Conservation (phyloP, 2,329 filamentous ascomycete genomes). For the Penicillium sp. region DNA sequence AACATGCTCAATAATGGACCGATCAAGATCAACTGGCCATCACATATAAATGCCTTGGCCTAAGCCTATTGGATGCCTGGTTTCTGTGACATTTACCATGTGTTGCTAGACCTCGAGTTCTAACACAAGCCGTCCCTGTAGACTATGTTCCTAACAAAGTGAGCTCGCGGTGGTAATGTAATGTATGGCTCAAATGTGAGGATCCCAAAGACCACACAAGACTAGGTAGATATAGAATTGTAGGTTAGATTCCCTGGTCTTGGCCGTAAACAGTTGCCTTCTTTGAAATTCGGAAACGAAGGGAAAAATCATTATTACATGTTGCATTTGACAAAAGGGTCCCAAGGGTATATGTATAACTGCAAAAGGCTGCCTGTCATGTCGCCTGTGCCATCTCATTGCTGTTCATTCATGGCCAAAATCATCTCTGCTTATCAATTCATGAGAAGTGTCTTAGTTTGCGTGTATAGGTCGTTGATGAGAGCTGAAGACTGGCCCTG, state of each 20-base stretch:
- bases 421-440: not conserved
- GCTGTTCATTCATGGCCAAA: not conserved
- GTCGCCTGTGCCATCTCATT: not conserved
- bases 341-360: not conserved
- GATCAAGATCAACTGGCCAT: not conserved
- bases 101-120: not conserved
- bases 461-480: conserved; percentile 22
- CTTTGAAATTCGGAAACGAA: not conserved
- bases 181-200: not conserved
- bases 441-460: not conserved
- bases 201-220: not conserved
- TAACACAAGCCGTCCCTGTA: too few species aligned
- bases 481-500: conserved; percentile 14
- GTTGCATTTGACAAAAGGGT: not conserved
- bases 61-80: not conserved
- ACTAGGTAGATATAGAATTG: not conserved
- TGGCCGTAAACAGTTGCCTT: not conserved
- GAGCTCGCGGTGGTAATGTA: too few species aligned
- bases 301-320: not conserved
- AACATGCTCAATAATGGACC: not conserved
- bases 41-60: too few species aligned
- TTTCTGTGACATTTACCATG: not conserved
- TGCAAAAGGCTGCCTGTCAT: not conserved
- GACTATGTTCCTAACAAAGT: not conserved
- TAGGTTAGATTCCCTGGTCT: not conserved